phyloP scores from a whole-genome alignment of 148 eudicot species.

The Vaccinium darrowii region DNA sequence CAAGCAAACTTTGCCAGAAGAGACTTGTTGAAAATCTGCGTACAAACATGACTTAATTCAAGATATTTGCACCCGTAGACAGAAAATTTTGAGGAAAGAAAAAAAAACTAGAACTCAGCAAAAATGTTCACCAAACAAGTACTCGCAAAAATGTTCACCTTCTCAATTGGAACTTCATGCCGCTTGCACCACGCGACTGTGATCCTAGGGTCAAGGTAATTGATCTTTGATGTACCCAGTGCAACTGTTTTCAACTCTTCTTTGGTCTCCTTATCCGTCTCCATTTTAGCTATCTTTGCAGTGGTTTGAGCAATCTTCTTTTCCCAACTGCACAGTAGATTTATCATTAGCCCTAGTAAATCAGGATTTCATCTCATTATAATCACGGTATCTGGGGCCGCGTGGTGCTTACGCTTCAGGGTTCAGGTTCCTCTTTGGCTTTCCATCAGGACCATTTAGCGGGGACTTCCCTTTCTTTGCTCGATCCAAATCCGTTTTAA shows the following conservation, averaged over 20 bases:
- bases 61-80: background rate
- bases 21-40: conserved; percentile 88
- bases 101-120: background rate
- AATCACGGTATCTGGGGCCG: conserved; percentile 3
- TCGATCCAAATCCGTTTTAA: conserved; percentile 68
- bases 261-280: conserved; percentile 72
- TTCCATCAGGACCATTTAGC: conserved; percentile 68
- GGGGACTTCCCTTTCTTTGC: conserved; percentile 94
- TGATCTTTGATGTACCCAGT: conserved; percentile 94
- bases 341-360: conserved; percentile 21
- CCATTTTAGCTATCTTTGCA: conserved; percentile 73
- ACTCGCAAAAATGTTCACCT: conserved; percentile 43
- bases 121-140: background rate
- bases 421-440: conserved; percentile 63
- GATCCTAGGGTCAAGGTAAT: conserved; percentile 94
- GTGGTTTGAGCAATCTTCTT: conserved; percentile 72
- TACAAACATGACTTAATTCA: background rate
- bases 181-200: conserved; percentile 99
- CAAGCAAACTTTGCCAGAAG: conserved; percentile 84
- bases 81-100: background rate
- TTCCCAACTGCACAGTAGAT: conserved; percentile 53
- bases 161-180: conserved; percentile 94
- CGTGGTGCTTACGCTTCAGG: conserved; percentile 67
- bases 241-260: conserved; percentile 98
- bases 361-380: background rate